Evolutionary conservation across 73 alveolate species (phyloP).

Genomic region (Blepharisma stoltei): DNA sequence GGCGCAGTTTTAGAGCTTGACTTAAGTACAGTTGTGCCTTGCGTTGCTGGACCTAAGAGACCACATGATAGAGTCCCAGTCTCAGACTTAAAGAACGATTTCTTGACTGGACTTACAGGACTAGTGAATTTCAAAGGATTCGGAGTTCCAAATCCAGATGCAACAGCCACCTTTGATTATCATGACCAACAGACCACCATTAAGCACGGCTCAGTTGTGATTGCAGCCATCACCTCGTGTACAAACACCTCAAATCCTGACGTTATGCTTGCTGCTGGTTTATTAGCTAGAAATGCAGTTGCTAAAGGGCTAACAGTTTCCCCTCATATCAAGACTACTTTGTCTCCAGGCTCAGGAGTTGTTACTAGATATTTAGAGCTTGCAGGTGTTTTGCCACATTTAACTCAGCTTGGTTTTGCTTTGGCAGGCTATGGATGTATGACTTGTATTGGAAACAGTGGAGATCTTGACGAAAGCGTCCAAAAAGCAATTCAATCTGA

Average conservation of each 20-base stretch:
- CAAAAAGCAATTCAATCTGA: constrained; percentile 55
- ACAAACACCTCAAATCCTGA: constrained; percentile 89
- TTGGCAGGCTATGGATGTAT: constrained; percentile 90
- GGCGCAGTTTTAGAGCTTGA: constrained; percentile 82
- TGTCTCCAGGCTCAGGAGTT: constrained; percentile 84
- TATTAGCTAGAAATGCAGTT: constrained; percentile 85
- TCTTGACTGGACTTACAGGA: constrained; percentile 54
- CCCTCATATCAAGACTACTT: constrained; percentile 84
- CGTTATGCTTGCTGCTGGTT: constrained; percentile 91
- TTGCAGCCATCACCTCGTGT: constrained; percentile 91
- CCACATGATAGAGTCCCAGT: constrained; percentile 86
- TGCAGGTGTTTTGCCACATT: constrained; percentile 56
- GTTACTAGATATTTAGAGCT: constrained; percentile 67
- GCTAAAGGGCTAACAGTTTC: constrained; percentile 72
- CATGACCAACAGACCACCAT: constrained; percentile 66
- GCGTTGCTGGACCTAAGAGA: constrained; percentile 91
- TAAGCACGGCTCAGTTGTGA: constrained; percentile 84
- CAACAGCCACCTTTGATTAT: constrained; percentile 46
- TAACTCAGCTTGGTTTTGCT: constrained; percentile 78
- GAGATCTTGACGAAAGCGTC: constrained; percentile 77
- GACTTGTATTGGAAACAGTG: constrained; percentile 94
- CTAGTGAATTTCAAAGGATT: constrained; percentile 86
- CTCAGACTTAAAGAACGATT: constrained; percentile 62
- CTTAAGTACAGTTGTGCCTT: constrained; percentile 73
- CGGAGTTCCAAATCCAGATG: constrained; percentile 51